phyloP scores from a whole-genome alignment of 2,329 filamentous ascomycete species.

The Pseudogymnoascus sp. region DNA sequence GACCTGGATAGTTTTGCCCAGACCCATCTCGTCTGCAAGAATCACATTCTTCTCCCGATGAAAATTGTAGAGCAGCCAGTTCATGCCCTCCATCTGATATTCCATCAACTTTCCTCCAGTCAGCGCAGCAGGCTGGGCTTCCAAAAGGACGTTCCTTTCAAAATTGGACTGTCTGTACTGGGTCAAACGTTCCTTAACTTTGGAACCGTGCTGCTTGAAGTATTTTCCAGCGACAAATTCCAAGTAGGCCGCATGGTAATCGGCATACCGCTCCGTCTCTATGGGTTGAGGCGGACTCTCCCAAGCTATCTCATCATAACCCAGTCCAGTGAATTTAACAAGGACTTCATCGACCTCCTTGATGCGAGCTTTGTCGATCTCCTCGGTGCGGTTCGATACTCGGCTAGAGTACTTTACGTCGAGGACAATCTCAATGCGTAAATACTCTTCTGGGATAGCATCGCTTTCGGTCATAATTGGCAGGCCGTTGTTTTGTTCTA shows the following conservation, averaged over 20 bases:
- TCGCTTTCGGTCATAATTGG: slow-evolving; percentile 66
- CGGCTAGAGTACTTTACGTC: slow-evolving; percentile 61
- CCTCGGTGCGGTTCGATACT: slow-evolving; percentile 47
- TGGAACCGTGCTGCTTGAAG: slow-evolving; percentile 48
- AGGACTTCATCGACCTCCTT: slow-evolving; percentile 64
- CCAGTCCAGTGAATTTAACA: slow-evolving; percentile 87
- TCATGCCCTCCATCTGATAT: slow-evolving; percentile 87
- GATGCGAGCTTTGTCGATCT: slow-evolving; percentile 63
- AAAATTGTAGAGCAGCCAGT: slow-evolving; percentile 92
- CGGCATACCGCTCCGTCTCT: slow-evolving; percentile 59
- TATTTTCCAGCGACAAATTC: slow-evolving; percentile 79
- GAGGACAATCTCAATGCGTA: slow-evolving; percentile 84
- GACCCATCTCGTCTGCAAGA: slow-evolving; percentile 94
- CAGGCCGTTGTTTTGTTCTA: slow-evolving; percentile 44
- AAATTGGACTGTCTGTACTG: slow-evolving; percentile 62
- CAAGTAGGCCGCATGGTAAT: slow-evolving; percentile 75
- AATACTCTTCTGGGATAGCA: slow-evolving; percentile 79
- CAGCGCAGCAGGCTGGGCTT: slow-evolving; percentile 64
- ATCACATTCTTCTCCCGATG: slow-evolving; percentile 77
- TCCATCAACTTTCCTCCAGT: slow-evolving; percentile 78
- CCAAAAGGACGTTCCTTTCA: slow-evolving; percentile 54
- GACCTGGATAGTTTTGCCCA: slow-evolving; percentile 94
- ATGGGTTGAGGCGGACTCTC: slow-evolving; percentile 65
- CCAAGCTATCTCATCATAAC: slow-evolving; percentile 89
- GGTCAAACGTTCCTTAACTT: slow-evolving; percentile 59